Percentiles rank a stretch among this genome's conserved stretches.
These are phyloP conservation scores for Silene uniflora DNA, from an alignment of 148 eudicot species.

Conservation along the genomic window DNA sequence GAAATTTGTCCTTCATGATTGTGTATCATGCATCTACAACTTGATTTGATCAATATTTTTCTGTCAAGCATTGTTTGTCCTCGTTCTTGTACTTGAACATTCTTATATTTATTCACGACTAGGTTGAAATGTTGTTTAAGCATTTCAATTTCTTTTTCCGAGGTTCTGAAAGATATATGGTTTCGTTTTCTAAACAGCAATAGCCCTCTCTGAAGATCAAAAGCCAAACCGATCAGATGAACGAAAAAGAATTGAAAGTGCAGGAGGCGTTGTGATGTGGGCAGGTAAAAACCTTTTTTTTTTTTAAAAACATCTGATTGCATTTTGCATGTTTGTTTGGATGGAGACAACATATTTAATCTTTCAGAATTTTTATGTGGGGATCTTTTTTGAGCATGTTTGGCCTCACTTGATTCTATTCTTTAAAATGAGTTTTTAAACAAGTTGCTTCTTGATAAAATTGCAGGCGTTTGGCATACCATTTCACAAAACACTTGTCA, in stretches of 20 bases:
- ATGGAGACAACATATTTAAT: neutral
- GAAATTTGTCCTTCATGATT: neutral
- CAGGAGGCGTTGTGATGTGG: constrained; percentile 99
- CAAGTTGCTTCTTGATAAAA: too few species aligned
- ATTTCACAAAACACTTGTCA: too few species aligned
- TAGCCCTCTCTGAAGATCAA: constrained; percentile 95
- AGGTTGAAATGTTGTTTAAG: neutral
- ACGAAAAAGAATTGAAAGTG: constrained; percentile 89
- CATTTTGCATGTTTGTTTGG: neutral
- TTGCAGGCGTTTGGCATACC: too few species aligned
- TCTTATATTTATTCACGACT: neutral
- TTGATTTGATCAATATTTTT: neutral
- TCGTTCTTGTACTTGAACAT: neutral
- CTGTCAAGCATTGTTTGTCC: neutral
- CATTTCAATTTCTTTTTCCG: neutral
- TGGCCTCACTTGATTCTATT: too few species aligned
- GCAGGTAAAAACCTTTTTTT: constrained; percentile 53
- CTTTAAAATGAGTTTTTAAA: too few species aligned
- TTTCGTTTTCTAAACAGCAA: constrained; percentile 50
- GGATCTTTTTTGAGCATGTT: too few species aligned
- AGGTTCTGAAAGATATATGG: neutral
- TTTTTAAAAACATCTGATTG: neutral
- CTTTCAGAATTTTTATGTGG: neutral
- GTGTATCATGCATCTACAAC: neutral
- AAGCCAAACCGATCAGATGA: constrained; percentile 95